Conservation (phyloP, 192 early-diverging fungal species). For the Linnemannia hyalina region DNA sequence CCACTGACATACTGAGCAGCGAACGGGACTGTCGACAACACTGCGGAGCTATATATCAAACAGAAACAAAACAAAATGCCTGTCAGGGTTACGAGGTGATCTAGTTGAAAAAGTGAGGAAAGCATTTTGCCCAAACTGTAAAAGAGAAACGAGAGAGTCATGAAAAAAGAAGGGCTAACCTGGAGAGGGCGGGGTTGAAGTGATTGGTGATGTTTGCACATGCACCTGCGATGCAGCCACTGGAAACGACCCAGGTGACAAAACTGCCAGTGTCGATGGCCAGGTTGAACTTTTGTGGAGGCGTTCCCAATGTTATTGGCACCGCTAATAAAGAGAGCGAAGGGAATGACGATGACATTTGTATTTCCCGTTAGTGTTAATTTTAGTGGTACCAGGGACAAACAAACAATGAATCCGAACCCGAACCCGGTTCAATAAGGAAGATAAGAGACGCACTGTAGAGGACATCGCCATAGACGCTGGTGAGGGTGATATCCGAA, state of each 20-base stretch:
- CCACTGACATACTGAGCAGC: conserved; percentile 34
- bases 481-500: conserved; percentile 14
- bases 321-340: conserved; percentile 16
- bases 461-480: conserved; percentile 20
- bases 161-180: conserved; percentile 1
- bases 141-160: neutral
- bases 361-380: too few relatives aligned
- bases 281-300: conserved; percentile 73
- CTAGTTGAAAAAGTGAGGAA: too few relatives aligned
- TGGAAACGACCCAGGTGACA: conserved; percentile 71
- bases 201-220: conserved; percentile 23
- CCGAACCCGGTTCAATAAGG: too few relatives aligned
- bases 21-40: neutral
- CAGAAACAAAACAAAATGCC: neutral
- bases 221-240: neutral
- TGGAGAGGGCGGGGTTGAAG: conserved; percentile 24
- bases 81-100: too few relatives aligned
- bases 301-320: conserved; percentile 71
- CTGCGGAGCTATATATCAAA: neutral
- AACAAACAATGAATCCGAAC: neutral
- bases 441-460: conserved; percentile 31
- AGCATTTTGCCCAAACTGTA: neutral
- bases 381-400: too few relatives aligned
- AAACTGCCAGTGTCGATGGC: conserved; percentile 82
- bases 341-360: neutral